Base-by-base conservation (phyloP, 1,284 basidiomycete genomes). In the Malassezia sympodialis region DNA sequence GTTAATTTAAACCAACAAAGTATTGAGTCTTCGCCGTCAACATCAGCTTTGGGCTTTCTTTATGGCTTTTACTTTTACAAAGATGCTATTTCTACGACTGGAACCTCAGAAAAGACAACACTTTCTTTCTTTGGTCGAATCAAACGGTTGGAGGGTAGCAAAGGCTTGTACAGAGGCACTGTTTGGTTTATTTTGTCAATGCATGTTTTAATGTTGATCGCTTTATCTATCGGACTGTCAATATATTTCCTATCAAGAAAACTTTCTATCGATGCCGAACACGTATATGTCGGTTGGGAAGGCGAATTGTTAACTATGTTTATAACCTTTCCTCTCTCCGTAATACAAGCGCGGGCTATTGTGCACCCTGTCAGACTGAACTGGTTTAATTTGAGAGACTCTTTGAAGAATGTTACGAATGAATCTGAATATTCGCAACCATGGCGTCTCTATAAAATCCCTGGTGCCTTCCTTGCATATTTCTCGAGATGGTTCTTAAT, bases 81-180 rank as follows among this genome's bases (percentile, higher is more conserved):
- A 23, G 44, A 30, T 30, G 14, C 30, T 46, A 6, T 17, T 10
- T 11, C 30, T n/a, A 24, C 15, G 8, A 14, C 8, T 48, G 28
- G 34, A 7, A 31, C 32, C 11, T 8, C 2, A 17, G 30, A 48
- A 26, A 39, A 28, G 6, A 21, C 32, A 21, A 24, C 19, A 4
- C 11, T 31, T 5, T 23, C 31, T 15, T n/a, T 23, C 15, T 23
- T 48, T 14, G 17, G 44, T 27, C 55, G 72, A 14, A 69, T 65
- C 8, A 66, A 65, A 34, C 58, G 63, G 1, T 49, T 73, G 23
- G 72, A 73, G 48, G 72, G 72, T 19, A 71, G 69, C 68, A 43
- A 58, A 1, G 72, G 72, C 15, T 58, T 73, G 37, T 73, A 67
- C 57, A 67, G 67, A 51, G 66, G 72, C 14, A 50, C 59, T 8